Evolutionary conservation across 2,329 filamentous ascomycete species (phyloP).

Genomic region (Claviceps pazoutovae): DNA sequence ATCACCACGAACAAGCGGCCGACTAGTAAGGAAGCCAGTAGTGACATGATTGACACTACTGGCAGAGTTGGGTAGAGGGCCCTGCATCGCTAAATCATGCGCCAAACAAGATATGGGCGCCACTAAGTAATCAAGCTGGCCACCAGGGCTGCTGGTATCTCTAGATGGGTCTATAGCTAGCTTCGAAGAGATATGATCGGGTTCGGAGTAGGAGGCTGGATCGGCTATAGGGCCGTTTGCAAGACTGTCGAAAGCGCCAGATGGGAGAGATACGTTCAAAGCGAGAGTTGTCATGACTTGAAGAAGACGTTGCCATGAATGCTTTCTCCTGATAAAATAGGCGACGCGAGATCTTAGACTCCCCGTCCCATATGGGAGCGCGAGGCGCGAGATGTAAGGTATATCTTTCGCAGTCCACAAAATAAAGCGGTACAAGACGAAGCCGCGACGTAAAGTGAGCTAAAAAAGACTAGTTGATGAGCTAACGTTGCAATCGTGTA

Average conservation of each 20-base stretch:
- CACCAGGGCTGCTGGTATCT: neutral
- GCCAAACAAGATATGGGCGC: neutral
- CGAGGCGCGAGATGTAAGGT: neutral
- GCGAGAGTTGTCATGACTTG: conserved; percentile 25
- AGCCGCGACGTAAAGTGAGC: neutral
- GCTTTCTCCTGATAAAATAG: neutral
- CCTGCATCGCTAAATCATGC: neutral
- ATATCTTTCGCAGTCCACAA: neutral
- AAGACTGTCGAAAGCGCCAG: conserved; percentile 19
- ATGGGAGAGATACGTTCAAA: conserved; percentile 29
- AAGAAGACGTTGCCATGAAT: neutral
- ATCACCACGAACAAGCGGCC: neutral
- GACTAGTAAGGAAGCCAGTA: neutral
- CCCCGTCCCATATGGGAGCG: conserved; percentile 2
- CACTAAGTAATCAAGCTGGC: neutral
- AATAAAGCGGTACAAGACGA: neutral
- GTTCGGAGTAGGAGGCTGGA: conserved; percentile 2
- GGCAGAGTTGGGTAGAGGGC: conserved; percentile 1
- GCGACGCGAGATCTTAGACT: neutral
- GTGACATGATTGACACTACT: neutral
- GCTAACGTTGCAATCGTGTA: neutral
- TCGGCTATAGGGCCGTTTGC: conserved; percentile 11
- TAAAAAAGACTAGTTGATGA: neutral
- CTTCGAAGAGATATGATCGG: conserved; percentile 1
- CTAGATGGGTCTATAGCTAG: neutral